Percentiles rank a stretch among this genome's conserved stretches.
Conservation (phyloP, 176 grass and related monocot genomes). For the Eragrostis nindensis region DNA sequence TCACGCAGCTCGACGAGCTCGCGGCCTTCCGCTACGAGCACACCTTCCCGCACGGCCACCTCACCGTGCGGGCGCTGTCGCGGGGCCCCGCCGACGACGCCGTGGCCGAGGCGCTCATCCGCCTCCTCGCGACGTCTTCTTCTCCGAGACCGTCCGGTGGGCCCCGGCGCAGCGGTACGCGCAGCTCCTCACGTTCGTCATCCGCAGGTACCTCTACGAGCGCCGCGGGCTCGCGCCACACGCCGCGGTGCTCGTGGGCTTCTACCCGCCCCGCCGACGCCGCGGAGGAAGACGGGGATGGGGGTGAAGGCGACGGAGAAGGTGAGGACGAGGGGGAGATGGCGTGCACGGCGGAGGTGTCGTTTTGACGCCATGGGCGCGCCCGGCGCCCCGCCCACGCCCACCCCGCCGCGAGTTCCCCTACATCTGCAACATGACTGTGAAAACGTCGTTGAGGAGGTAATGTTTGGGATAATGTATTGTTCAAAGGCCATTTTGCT, state of each 20-base stretch:
- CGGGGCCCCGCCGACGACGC: slow-evolving; percentile 32
- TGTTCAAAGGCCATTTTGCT: neutral
- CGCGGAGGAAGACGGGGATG: neutral
- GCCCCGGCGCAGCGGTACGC: slow-evolving; percentile 59
- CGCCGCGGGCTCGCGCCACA: slow-evolving; percentile 66
- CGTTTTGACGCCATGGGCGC: slow-evolving; percentile 74
- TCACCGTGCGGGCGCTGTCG: slow-evolving; percentile 65
- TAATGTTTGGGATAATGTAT: slow-evolving; percentile 37
- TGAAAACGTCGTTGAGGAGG: slow-evolving; percentile 79
- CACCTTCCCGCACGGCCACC: slow-evolving; percentile 53
- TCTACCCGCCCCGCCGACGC: slow-evolving; percentile 45
- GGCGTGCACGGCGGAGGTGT: slow-evolving; percentile 85
- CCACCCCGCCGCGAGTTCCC: slow-evolving; percentile 72
- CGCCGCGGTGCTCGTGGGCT: slow-evolving; percentile 71
- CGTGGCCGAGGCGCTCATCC: slow-evolving; percentile 55
- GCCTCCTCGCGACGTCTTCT: slow-evolving; percentile 77
- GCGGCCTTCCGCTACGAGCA: slow-evolving; percentile 51
- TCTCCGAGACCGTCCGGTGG: slow-evolving; percentile 73
- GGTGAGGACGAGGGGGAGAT: slow-evolving; percentile 43
- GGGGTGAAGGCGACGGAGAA: neutral
- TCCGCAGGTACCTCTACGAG: slow-evolving; percentile 70
- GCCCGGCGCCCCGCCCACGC: slow-evolving; percentile 67
- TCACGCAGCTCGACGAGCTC: slow-evolving; percentile 54
- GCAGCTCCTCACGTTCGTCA: slow-evolving; percentile 68
- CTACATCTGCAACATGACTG: slow-evolving; percentile 97